These are phyloP conservation scores for Wallacemonas sp. DNA, from an alignment of 208 protist genomes.

Conservation along the genomic window DNA sequence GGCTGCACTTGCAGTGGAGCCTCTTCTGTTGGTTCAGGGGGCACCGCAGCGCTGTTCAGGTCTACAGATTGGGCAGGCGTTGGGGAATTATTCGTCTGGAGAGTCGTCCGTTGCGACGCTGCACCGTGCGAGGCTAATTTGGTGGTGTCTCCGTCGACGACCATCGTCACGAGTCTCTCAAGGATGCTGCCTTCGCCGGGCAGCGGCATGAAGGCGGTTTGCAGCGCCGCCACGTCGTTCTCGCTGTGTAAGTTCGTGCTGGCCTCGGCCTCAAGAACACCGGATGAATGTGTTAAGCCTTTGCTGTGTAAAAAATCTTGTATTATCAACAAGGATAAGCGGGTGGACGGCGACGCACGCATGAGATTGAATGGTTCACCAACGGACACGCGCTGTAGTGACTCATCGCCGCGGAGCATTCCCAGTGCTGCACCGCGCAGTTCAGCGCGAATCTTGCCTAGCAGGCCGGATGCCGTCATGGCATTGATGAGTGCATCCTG, in stretches of 20 bases:
- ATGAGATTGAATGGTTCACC: slow-evolving; percentile 24
- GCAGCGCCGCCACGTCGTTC: background rate
- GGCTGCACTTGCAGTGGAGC: too few species aligned
- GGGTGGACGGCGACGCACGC: slow-evolving; percentile 21
- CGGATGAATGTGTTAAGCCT: slow-evolving; percentile 46
- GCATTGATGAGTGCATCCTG: slow-evolving; percentile 74
- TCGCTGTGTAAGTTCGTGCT: slow-evolving; percentile 24
- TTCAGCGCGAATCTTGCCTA: slow-evolving; percentile 78
- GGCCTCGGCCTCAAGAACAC: slow-evolving; percentile 69
- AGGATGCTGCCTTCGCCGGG: slow-evolving; percentile 39
- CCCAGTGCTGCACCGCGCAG: slow-evolving; percentile 64
- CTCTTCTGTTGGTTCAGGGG: background rate
- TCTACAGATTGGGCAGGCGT: too few species aligned
- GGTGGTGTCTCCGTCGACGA: background rate
- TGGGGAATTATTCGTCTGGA: too few species aligned
- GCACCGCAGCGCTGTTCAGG: too few species aligned
- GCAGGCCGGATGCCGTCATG: slow-evolving; percentile 47
- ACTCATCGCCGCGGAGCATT: slow-evolving; percentile 63
- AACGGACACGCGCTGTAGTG: slow-evolving; percentile 44
- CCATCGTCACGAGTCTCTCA: slow-evolving; percentile 24
- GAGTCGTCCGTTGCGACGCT: too few species aligned
- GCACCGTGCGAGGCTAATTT: background rate
- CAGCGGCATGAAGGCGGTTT: background rate
- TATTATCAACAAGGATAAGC: slow-evolving; percentile 65
- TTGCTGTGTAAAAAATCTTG: slow-evolving; percentile 69